phyloP scores from a whole-genome alignment of 2,329 filamentous ascomycete species.

The Calonectria hawksworthii region DNA sequence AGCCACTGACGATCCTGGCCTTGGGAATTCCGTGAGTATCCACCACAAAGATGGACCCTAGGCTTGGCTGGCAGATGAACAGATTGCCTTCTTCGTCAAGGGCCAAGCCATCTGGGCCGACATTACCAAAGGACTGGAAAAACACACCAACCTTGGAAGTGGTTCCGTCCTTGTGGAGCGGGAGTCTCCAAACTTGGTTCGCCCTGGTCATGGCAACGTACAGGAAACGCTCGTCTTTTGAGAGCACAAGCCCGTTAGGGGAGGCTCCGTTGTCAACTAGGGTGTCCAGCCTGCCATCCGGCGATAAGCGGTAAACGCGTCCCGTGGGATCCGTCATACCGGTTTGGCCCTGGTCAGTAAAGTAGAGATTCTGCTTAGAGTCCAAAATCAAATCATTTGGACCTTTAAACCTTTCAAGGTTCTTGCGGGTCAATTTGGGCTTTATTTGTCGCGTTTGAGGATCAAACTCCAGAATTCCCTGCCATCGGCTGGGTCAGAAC shows the following conservation, averaged over 20 bases:
- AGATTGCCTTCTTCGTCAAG: slow-evolving; percentile 56
- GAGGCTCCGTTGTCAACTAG: slow-evolving; percentile 55
- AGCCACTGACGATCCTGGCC: slow-evolving; percentile 51
- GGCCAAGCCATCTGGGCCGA: slow-evolving; percentile 55
- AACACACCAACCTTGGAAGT: slow-evolving; percentile 56
- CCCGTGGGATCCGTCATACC: slow-evolving; percentile 58
- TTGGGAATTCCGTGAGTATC: slow-evolving; percentile 54
- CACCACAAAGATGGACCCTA: slow-evolving; percentile 55
- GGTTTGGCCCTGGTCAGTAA: slow-evolving; percentile 61
- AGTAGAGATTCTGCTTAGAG: slow-evolving; percentile 55
- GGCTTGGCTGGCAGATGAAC: slow-evolving; percentile 53
- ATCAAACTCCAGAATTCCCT: slow-evolving; percentile 56
- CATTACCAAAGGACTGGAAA: slow-evolving; percentile 57
- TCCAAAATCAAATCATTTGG: slow-evolving; percentile 58
- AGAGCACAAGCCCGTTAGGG: slow-evolving; percentile 56
- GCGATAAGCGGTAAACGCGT: slow-evolving; percentile 53
- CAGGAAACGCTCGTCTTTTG: slow-evolving; percentile 54
- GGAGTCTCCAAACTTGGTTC: slow-evolving; percentile 58
- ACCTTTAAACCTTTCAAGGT: slow-evolving; percentile 59
- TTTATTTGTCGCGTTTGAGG: slow-evolving; percentile 45
- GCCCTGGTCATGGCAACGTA: slow-evolving; percentile 57
- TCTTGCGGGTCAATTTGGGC: slow-evolving; percentile 50
- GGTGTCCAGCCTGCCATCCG: slow-evolving; percentile 53
- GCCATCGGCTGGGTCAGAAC: neutral
- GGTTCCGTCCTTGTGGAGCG: slow-evolving; percentile 54